Evolutionary conservation across 495 filamentous ascomycete species (phyloP), one percentile per base, ranked within the genome.

Genomic region (Penicillium maclennaniae): DNA sequence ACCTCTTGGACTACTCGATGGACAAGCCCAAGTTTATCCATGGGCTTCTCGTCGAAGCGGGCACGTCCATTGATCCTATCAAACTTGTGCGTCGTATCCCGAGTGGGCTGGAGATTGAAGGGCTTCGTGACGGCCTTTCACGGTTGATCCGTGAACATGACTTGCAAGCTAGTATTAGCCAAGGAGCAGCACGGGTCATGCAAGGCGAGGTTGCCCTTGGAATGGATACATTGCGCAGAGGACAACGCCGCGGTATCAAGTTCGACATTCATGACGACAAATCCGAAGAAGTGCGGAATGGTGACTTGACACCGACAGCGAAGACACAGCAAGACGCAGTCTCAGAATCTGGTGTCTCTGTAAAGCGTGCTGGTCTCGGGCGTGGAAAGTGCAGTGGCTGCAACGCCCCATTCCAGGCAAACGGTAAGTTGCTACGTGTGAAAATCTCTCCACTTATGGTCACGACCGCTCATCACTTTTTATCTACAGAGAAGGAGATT

Each of bases 21-120:
- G 89, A 96, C 68, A 95, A 95, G 58, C 93, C 93, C 0, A 80
- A 80, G 14, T 98, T 98, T 72, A 96, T 98, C 51, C 85, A 89
- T 16, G 95, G 88, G 3, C 74, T 98, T 7, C 81, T 98, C 2
- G 89, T 96, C 56, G 90, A 97, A 69, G 92, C 95, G 6, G 93
- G 95, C 12, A 96, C 91, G 4, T 81, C 89, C 4, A 92, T 97
- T 46, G 84, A 96, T 59, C 92, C 92, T 0, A 87, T 96, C 53
- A 87, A 85, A 8, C 80, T 98, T 7, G 91, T 98, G 7, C 80
- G 88, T 10, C 84, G 91, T 0, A 97, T 98, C 43, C 93, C 93
- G 0, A 88, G 90, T 61, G 91, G 93, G 0, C 70, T 97, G 1
- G 88, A 95, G 61, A 92, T 98, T 26, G 87, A 92, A 53, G 93